A percentile compares a stretch with the other conserved stretches of the same genome.
phyloP scores from a whole-genome alignment of 768 basidiomycete species.

The Strobilomyces echinocephalus region DNA sequence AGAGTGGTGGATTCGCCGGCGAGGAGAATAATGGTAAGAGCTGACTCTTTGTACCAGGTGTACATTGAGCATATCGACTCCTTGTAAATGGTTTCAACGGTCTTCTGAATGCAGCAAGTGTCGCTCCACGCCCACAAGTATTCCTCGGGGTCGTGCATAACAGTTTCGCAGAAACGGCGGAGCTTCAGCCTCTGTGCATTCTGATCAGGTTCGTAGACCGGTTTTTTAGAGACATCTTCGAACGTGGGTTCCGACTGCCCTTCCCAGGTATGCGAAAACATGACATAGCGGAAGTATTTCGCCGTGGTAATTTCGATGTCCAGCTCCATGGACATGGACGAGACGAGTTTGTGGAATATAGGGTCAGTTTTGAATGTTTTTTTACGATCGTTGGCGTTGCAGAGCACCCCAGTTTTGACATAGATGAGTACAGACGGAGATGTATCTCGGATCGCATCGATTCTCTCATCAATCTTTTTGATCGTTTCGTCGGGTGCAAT shows the following conservation, averaged over 20 bases:
- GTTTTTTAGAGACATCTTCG: neutral
- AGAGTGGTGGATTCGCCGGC: too few relatives aligned
- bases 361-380: neutral
- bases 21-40: too few relatives aligned
- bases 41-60: too few relatives aligned
- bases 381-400: neutral
- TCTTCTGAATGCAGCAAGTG: too few relatives aligned
- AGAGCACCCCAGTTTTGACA: neutral
- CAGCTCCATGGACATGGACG: neutral
- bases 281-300: constrained; percentile 1
- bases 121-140: too few relatives aligned
- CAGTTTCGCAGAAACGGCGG: neutral
- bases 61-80: too few relatives aligned
- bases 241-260: constrained; percentile 2
- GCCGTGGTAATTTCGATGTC: neutral
- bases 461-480: neutral
- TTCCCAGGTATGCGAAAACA: constrained; percentile 8
- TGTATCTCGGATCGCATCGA: neutral
- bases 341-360: neutral
- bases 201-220: neutral
- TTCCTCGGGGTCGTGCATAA: too few relatives aligned
- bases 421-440: constrained; percentile 2
- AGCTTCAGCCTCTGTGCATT: neutral
- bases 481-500: neutral
- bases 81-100: too few relatives aligned